Conservation (phyloP, 257 asterid genomes). For the Paulownia fortunei region DNA sequence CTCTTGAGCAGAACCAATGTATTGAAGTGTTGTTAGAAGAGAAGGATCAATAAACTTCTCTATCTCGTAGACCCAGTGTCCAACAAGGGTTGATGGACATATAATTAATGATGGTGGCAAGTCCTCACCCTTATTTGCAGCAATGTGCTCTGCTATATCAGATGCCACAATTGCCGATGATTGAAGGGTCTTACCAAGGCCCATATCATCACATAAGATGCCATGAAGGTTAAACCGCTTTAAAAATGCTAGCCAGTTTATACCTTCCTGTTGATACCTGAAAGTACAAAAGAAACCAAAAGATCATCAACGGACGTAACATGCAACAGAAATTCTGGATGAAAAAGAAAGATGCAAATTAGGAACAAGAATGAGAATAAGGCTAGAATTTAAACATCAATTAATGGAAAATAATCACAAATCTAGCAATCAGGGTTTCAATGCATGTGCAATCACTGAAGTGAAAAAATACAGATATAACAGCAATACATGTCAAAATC, state of each 20-base stretch:
- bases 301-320: not conserved
- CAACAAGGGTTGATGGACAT: constrained; percentile 98
- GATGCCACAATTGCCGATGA: constrained; percentile 96
- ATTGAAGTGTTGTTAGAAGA: constrained; percentile 86
- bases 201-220: constrained; percentile 99
- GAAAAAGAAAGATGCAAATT: not conserved
- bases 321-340: constrained; percentile 1
- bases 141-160: constrained; percentile 86
- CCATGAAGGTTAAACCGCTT: constrained; percentile 97
- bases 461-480: not conserved
- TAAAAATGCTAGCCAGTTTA: constrained; percentile 96
- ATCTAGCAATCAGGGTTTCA: not conserved
- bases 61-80: constrained; percentile 98
- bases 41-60: constrained; percentile 97
- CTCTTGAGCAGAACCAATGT: constrained; percentile 95
- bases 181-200: constrained; percentile 99
- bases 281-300: constrained; percentile 32
- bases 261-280: constrained; percentile 99
- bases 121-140: constrained; percentile 53
- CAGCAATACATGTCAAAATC: not conserved
- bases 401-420: not conserved
- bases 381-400: not conserved
- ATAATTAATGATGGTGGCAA: constrained; percentile 87
- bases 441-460: not conserved
- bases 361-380: constrained; percentile 16